These are phyloP conservation scores for Metschnikowia dekortorum DNA, from an alignment of 805 yeast species.

Conservation along the genomic window DNA sequence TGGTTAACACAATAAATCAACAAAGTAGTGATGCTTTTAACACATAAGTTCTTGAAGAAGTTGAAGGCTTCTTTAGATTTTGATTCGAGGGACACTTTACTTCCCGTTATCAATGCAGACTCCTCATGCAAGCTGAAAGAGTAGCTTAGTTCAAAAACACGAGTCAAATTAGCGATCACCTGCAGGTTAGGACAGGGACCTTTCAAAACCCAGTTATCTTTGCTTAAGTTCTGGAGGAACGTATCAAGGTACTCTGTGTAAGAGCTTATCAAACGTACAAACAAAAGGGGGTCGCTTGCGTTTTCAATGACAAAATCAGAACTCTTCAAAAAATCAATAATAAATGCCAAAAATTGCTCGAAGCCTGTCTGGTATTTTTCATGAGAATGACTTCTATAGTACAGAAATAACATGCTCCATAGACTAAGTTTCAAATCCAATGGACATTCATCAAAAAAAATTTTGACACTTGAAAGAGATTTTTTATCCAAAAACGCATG, in stretches of 20 bases:
- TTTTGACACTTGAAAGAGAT: conserved; percentile 46
- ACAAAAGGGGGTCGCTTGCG: conserved; percentile 34
- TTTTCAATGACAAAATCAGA: conserved; percentile 12
- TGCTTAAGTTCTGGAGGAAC: conserved; percentile 24
- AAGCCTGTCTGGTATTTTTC: conserved; percentile 46
- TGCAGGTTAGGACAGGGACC: background rate
- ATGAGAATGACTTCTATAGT: conserved; percentile 35
- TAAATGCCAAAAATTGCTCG: conserved; percentile 44
- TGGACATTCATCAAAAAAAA: conserved; percentile 60
- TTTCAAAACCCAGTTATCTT: conserved; percentile 32
- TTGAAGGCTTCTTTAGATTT: conserved; percentile 42
- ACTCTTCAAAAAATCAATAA: conserved; percentile 33
- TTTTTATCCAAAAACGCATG: conserved; percentile 13
- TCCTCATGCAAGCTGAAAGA: conserved; percentile 52
- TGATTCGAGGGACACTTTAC: conserved; percentile 38
- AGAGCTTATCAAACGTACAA: conserved; percentile 50
- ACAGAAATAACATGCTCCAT: conserved; percentile 68
- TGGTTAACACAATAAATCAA: conserved; percentile 31
- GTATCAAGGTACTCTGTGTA: conserved; percentile 48
- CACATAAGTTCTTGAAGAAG: conserved; percentile 43
- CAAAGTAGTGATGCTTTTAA: conserved; percentile 34
- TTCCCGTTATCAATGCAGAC: conserved; percentile 34
- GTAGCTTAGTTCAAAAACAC: conserved; percentile 42
- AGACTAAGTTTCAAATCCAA: conserved; percentile 63
- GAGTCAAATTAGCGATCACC: conserved; percentile 21